Base-by-base conservation (phyloP, 1,284 basidiomycete genomes). In the Sanguinoderma infundibulare region DNA sequence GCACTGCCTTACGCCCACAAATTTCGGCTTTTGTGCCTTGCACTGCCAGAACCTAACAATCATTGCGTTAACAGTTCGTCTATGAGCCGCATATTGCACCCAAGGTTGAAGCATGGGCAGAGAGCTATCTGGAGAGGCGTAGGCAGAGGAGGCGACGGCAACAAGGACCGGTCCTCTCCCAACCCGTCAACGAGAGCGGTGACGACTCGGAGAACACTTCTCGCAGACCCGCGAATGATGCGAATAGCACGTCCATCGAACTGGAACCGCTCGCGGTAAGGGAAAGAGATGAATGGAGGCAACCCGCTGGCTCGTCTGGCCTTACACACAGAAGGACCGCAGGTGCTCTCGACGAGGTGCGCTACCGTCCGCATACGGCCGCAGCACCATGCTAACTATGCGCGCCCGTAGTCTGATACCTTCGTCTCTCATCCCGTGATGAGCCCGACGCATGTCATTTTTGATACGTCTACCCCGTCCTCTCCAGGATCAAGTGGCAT, bases 1-100 rank as follows among this genome's bases (percentile, higher is more conserved):
- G 24, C 40, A n/a, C 32, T 30, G 38, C 47, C n/a, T 49, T 47
- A 30, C 28, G 22, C 2, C 40, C 5, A 32, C 30, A 20, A 14
- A 14, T 14, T 14, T n/a, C 39, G 38, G 50, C 26, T 24, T 24
- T 12, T 39, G 36, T 36, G 49, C 54, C 10, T 28, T 38, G 40
- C 39, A 32, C 34, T 36, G 28, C 38, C 24, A 14, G 26, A 54
- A 56, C 22, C 44, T 50, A 39, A 28, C 46, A 51, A 32, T n/a
- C n/a, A 9, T 49, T 34, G 10, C 32, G 49, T 24, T 55, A 54
- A 50, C 56, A 87, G 86, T 83, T 82, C 60, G 78, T 88, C n/a
- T 87, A 85, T 55, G 86, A 87, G 61, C 86, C 86, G 4, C 85
- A 86, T 63, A 78, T 87, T 54, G 85, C 85, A 35, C 86, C 86